Base-by-base conservation (phyloP, 1,284 basidiomycete genomes). In the Rhodotorula glutinis region DNA sequence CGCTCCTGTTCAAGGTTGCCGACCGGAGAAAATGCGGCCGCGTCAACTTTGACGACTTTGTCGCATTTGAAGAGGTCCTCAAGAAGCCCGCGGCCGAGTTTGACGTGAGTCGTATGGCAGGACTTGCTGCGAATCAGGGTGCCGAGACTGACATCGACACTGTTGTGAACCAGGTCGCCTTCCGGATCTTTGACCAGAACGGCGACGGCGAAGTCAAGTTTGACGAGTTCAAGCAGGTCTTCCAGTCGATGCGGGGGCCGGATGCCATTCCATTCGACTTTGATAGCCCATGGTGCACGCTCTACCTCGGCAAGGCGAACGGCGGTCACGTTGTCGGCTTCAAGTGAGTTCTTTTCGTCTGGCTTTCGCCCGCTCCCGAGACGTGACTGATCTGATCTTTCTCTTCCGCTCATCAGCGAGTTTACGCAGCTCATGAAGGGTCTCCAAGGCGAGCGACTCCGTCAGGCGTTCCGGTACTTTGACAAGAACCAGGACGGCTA, bases 371-470 rank as follows among this genome's bases (percentile, higher is more conserved):
- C 27, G 64, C 57, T 57, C 33, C 33, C 33, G n/a, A n/a, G n/a
- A n/a, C 33, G 33, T 11, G 7, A 38, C 33, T 38, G 33, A 38
- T 7, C 33, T 11, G 5, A 38, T n/a, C 33, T 38, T 38, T 38
- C 7, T 38, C 33, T n/a, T n/a, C n/a, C n/a, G n/a, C n/a, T 40
- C 29, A 23, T 7, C 81, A 88, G 89, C 78, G 92, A 96, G 80
- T 96, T 96, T 80, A 95, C 92, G 44, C 91, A 92, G 81, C 82
- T 97, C 70, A 95, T 97, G 91, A 96, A 95, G 80, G 93, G 92
- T 53, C 84, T 96, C 68, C 93, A 95, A 82, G 93, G 92, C 75
- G 93, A 97, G 80, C 88, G 93, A 56, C 83, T 96, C 66, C 87
- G 93, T 71, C 93, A 97, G 81, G 89, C 92, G 41, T 96, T 96